phyloP scores from a whole-genome alignment of 495 filamentous ascomycete genomes.

The Haplographium delicatum region DNA sequence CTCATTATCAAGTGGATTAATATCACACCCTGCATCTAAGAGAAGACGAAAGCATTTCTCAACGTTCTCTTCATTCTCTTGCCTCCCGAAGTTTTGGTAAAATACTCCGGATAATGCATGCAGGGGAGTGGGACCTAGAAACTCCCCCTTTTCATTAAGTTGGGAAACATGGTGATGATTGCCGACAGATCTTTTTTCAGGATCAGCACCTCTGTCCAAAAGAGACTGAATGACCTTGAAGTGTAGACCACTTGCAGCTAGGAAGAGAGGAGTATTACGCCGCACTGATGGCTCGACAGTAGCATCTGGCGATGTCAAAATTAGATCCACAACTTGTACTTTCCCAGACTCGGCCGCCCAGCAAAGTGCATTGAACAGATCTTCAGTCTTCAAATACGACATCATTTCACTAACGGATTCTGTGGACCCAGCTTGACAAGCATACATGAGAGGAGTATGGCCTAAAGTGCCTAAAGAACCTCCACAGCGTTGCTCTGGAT shows the following conservation, averaged over 20 bases:
- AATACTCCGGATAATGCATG: too few relatives aligned
- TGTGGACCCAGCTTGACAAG: conserved; percentile 22
- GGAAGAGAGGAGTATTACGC: conserved; percentile 25
- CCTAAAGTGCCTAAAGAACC: conserved; percentile 8
- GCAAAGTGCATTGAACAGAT: conserved; percentile 17
- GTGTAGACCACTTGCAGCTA: conserved; percentile 11
- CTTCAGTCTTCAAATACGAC: conserved; percentile 14
- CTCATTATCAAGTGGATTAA: conserved; percentile 18
- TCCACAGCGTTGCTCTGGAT: conserved; percentile 8
- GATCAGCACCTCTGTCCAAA: conserved; percentile 13
- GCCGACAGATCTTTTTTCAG: conserved; percentile 5
- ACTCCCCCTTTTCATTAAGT: background rate
- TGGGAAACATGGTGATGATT: background rate
- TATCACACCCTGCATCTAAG: conserved; percentile 19
- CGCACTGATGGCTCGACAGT: background rate
- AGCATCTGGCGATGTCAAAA: conserved; percentile 15
- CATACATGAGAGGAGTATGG: conserved; percentile 25
- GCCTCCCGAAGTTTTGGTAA: too few relatives aligned
- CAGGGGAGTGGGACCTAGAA: background rate
- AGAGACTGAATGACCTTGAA: conserved; percentile 5
- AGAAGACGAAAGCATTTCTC: conserved; percentile 21
- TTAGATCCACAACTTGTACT: conserved; percentile 11
- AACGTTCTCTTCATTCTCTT: background rate
- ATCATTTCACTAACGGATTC: conserved; percentile 26
- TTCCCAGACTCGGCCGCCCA: conserved; percentile 22